Conservation (phyloP, 1,284 basidiomycete species). For the Apiotrichum montevideense region DNA sequence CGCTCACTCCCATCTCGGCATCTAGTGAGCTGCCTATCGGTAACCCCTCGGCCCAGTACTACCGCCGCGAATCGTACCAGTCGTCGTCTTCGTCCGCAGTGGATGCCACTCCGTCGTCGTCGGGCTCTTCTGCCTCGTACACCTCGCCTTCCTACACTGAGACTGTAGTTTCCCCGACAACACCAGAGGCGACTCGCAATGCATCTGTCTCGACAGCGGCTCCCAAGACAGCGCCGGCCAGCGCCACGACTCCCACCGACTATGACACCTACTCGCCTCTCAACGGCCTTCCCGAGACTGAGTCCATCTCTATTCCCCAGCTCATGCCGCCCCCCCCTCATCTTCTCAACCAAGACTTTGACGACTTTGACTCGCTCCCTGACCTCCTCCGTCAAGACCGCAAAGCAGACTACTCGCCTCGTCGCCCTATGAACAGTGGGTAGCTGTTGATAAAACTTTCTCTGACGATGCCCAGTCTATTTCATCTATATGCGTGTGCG, state of each 20-base stretch:
- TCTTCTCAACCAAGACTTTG: constrained; percentile 5
- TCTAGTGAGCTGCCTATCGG: not conserved
- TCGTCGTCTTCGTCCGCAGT: not conserved
- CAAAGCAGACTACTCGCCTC: constrained; percentile 14
- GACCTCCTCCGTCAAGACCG: constrained; percentile 18
- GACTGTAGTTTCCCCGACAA: not conserved
- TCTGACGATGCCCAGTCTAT: constrained; percentile 6
- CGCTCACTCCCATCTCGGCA: not conserved
- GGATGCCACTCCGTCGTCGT: not conserved
- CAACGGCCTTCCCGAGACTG: constrained; percentile 2
- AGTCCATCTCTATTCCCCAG: constrained; percentile 12
- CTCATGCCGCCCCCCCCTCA: constrained; percentile 7
- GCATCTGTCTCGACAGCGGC: not conserved
- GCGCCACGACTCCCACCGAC: not conserved
- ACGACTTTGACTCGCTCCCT: constrained; percentile 18
- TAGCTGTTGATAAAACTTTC: not conserved
- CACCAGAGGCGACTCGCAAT: not conserved
- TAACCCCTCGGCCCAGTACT: not conserved
- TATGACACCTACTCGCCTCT: constrained; percentile 13
- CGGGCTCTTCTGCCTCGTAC: not conserved
- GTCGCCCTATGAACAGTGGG: constrained; percentile 20
- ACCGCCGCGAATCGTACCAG: constrained; percentile 1
- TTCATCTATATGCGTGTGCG: constrained; percentile 21
- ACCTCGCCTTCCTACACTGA: constrained; percentile 1
- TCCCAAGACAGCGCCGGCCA: not conserved